Conservation (phyloP, 108 stramenopile genomes). For the Skeletonema costatum region DNA sequence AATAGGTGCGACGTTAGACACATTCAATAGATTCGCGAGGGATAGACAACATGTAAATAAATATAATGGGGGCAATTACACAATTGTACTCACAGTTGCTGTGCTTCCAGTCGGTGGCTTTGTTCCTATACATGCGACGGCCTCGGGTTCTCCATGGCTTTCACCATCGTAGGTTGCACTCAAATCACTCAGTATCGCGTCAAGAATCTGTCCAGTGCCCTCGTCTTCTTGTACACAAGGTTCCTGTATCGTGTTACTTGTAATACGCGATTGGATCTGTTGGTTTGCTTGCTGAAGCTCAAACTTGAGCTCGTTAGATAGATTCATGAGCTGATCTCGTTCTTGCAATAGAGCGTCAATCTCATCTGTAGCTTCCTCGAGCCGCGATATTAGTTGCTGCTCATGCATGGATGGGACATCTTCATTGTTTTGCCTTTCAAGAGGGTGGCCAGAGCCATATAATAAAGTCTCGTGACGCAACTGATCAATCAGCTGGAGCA, state of each 20-base stretch:
- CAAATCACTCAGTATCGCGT: constrained; percentile 40
- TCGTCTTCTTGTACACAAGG: background rate
- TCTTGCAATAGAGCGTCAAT: constrained; percentile 30
- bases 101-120: constrained; percentile 22
- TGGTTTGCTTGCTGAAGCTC: constrained; percentile 14
- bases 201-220: constrained; percentile 2
- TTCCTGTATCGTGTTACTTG: background rate
- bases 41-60: constrained; percentile 1
- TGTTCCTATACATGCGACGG: constrained; percentile 26
- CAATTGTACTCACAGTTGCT: constrained; percentile 5
- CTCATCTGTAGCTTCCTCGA: constrained; percentile 40
- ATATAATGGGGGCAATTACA: background rate
- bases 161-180: constrained; percentile 26
- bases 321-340: constrained; percentile 19
- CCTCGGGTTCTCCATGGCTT: constrained; percentile 3
- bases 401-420: constrained; percentile 12
- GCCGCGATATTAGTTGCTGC: constrained; percentile 29
- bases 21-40: background rate
- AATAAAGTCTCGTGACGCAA: constrained; percentile 12
- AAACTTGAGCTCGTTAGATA: constrained; percentile 23
- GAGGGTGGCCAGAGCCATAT: background rate
- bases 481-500: constrained; percentile 20
- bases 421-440: background rate
- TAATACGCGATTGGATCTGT: background rate
- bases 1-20: background rate